Base-by-base conservation (phyloP, 192 early-diverging fungal genomes). In the Dispira simplex region DNA sequence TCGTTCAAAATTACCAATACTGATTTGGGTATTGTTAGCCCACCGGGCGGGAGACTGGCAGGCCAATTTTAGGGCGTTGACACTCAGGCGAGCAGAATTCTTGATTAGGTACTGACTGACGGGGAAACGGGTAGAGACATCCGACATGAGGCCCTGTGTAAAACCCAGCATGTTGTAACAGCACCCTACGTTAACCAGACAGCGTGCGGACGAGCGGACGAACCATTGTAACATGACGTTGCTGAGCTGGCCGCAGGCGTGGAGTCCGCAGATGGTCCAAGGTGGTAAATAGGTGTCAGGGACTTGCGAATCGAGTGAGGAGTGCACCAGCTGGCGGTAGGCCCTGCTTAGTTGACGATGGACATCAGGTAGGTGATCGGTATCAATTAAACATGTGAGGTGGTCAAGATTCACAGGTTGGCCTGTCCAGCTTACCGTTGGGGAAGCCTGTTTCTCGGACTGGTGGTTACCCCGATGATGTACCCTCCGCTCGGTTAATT, bases 31-130 rank as follows among this genome's bases (percentile, higher is more conserved):
- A 47, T 85, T 66, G 46, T 65, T 66, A 11, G 74, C 75, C 92
- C 92, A 95, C 20, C 90, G 82, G 52, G 77, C 74, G 1, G 88
- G 79, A 1, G 89, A 85, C 65, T 95, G 92, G 65, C 92, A 90
- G 1, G 87, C 86, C 11, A 82, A 68, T 72, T 88, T 85, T 44
- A 82, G 77, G 1, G 82, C 79, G 28, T 82, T 81, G 9, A 74
- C 73, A 0, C 88, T 85, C 0, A 90, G 58, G 14, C 66, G 51
- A 11, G 73, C 64, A 46, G 66, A 69, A 39, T 57, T 55, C 11
- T 62, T 55, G 46, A 68, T 62, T 45, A 71, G 71, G 0, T 28
- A 51, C 28, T 47, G 39, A 23, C 73, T 77, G 62, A 81, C 64
- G 0, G 79, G 76, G 44, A 81, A 79, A 26, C 69, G 70, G 20